Evolutionary conservation across 2,329 filamentous ascomycete genomes (phyloP).

Genomic region (Corinectria fuckeliana): DNA sequence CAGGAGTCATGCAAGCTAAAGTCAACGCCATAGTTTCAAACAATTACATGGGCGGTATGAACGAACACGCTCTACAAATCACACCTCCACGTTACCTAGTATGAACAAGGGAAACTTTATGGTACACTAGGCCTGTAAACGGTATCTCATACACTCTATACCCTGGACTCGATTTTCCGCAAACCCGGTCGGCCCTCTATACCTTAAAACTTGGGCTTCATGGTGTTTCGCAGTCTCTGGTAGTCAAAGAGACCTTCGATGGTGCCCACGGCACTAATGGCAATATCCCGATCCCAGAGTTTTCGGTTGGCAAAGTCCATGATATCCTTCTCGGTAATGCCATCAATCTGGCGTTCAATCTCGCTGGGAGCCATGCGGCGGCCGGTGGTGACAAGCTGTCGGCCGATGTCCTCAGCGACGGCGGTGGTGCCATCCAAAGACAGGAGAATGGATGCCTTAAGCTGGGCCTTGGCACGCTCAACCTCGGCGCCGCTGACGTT

Average conservation of each 20-base stretch:
- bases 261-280: constrained; percentile 89
- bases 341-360: constrained; percentile 90
- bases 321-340: constrained; percentile 92
- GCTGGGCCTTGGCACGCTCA: constrained; percentile 98
- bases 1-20: neutral
- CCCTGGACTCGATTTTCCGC: constrained; percentile 48
- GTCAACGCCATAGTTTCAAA: neutral
- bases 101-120: constrained; percentile 56
- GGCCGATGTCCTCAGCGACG: constrained; percentile 96
- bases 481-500: constrained; percentile 89
- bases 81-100: constrained; percentile 43
- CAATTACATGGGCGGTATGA: constrained; percentile 4
- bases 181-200: constrained; percentile 39
- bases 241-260: constrained; percentile 89
- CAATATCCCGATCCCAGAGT: constrained; percentile 97
- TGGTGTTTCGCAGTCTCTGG: constrained; percentile 79
- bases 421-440: constrained; percentile 97
- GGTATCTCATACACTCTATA: constrained; percentile 65
- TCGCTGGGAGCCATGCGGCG: constrained; percentile 89
- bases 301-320: constrained; percentile 96
- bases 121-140: constrained; percentile 60
- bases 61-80: constrained; percentile 32
- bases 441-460: constrained; percentile 97
- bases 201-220: constrained; percentile 77
- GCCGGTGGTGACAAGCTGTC: constrained; percentile 97